Conservation (phyloP, 352 stramenopile species). For the Phytophthora pinifolia region DNA sequence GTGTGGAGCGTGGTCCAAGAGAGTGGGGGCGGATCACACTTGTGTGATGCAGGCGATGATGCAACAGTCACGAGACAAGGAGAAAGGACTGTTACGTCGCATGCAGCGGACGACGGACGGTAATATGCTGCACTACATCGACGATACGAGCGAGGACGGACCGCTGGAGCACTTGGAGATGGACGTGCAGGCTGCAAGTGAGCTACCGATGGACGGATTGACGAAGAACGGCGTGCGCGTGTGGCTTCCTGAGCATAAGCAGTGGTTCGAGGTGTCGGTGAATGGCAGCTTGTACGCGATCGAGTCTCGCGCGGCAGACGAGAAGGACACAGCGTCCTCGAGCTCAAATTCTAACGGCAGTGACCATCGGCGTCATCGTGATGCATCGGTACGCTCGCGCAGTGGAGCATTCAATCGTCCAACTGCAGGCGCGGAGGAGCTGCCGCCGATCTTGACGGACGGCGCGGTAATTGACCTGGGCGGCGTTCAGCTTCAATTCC, state of each 20-base stretch:
- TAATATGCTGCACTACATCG: constrained; percentile 20
- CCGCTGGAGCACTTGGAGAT: constrained; percentile 48
- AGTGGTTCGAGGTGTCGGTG: constrained; percentile 83
- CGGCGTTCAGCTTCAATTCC: constrained; percentile 77
- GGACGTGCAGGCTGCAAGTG: constrained; percentile 33
- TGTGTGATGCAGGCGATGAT: constrained; percentile 43
- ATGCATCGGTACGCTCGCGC: constrained; percentile 27
- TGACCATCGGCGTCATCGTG: constrained; percentile 16
- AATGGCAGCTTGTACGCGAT: constrained; percentile 77
- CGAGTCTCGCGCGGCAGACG: constrained; percentile 36
- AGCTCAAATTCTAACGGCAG: no score
- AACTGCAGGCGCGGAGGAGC: constrained; percentile 30
- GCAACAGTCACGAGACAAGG: constrained; percentile 6
- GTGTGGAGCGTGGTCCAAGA: constrained; percentile 60
- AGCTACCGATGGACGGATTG: constrained; percentile 62
- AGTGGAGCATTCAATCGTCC: constrained; percentile 75
- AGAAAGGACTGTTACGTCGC: constrained; percentile 7
- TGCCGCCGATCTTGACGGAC: constrained; percentile 57
- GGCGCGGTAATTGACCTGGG: constrained; percentile 78
- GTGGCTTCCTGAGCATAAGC: constrained; percentile 68
- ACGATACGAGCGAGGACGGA: constrained; percentile 28
- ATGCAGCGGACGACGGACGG: constrained; percentile 9
- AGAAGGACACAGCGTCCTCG: not conserved
- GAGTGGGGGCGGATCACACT: constrained; percentile 35
- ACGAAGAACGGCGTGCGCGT: constrained; percentile 84